Conservation (phyloP, 164 flowering plant genomes). For the Brasenia schreberi region DNA sequence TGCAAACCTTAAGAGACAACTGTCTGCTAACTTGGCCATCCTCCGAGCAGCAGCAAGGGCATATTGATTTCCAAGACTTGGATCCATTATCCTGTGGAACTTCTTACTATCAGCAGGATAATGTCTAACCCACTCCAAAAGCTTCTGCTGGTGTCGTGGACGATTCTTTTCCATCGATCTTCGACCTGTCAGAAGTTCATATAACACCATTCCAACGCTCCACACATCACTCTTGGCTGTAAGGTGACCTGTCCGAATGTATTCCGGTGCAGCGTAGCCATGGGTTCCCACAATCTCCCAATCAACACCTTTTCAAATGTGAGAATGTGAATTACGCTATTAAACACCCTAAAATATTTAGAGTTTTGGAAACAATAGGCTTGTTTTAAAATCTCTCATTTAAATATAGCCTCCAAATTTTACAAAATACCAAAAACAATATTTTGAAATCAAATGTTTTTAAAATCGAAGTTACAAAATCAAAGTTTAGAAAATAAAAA, state of each 20-base stretch:
- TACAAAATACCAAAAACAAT: too few species aligned
- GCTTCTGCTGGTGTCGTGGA: conserved; percentile 61
- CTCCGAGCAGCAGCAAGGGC: conserved; percentile 37
- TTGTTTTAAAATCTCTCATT: too few species aligned
- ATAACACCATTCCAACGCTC: conserved; percentile 84
- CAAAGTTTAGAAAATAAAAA: too few species aligned
- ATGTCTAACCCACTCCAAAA: conserved; percentile 78
- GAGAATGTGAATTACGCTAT: neutral
- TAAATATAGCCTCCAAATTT: too few species aligned
- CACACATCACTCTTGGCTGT: conserved; percentile 59
- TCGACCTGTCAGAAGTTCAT: conserved; percentile 77
- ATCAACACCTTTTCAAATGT: neutral
- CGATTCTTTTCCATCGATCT: conserved; percentile 55
- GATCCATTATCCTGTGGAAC: conserved; percentile 69
- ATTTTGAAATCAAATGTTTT: too few species aligned
- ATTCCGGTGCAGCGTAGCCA: conserved; percentile 96
- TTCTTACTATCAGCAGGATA: conserved; percentile 54
- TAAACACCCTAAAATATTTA: too few species aligned
- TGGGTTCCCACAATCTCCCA: conserved; percentile 71
- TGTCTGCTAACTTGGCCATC: conserved; percentile 66
- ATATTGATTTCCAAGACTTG: conserved; percentile 42
- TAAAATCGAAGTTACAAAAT: too few species aligned
- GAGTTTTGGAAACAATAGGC: too few species aligned
- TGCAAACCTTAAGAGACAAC: conserved; percentile 44
- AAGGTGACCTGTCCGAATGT: conserved; percentile 71